Evolutionary conservation across 306 rosid genomes (phyloP).

Genomic region (Lathyrus oleraceus): DNA sequence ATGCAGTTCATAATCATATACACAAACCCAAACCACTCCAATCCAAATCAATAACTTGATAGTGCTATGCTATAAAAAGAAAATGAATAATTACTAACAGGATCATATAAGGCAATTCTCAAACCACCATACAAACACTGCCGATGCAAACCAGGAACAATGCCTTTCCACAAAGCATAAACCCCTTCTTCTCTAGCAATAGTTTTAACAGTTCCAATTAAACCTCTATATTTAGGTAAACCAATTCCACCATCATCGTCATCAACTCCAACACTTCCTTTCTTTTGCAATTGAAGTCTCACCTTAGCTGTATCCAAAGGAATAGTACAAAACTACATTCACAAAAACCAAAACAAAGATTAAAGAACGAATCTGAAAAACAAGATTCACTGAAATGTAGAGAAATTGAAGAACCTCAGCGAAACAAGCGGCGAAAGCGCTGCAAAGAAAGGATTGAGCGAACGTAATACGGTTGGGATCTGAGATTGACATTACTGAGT

Average conservation of each 20-base stretch:
- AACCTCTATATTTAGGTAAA: constrained; percentile 69
- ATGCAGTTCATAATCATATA: constrained; percentile 53
- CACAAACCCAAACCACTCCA: constrained; percentile 22
- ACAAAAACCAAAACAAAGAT: constrained; percentile 8
- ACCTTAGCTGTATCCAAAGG: constrained; percentile 96
- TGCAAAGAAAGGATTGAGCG: constrained; percentile 66
- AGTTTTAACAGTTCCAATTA: constrained; percentile 73
- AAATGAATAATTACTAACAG: constrained; percentile 62
- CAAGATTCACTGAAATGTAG: background rate
- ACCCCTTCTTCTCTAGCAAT: constrained; percentile 93
- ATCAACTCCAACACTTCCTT: constrained; percentile 34
- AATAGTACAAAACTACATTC: constrained; percentile 80
- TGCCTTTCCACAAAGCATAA: constrained; percentile 88
- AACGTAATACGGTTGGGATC: constrained; percentile 87
- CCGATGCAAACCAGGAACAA: constrained; percentile 93
- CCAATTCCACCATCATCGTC: constrained; percentile 45
- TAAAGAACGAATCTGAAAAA: background rate
- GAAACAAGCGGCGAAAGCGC: constrained; percentile 94
- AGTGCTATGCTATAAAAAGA: constrained; percentile 8
- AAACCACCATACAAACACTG: constrained; percentile 95
- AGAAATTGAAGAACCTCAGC: constrained; percentile 66
- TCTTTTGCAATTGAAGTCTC: constrained; percentile 94
- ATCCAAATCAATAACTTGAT: background rate
- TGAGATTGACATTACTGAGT: constrained; percentile 49
- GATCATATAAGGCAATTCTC: constrained; percentile 93